A percentile compares a stretch with the other conserved stretches of the same genome.
Evolutionary conservation across 305 asterid species (phyloP).

Genomic region (Vinca major): DNA sequence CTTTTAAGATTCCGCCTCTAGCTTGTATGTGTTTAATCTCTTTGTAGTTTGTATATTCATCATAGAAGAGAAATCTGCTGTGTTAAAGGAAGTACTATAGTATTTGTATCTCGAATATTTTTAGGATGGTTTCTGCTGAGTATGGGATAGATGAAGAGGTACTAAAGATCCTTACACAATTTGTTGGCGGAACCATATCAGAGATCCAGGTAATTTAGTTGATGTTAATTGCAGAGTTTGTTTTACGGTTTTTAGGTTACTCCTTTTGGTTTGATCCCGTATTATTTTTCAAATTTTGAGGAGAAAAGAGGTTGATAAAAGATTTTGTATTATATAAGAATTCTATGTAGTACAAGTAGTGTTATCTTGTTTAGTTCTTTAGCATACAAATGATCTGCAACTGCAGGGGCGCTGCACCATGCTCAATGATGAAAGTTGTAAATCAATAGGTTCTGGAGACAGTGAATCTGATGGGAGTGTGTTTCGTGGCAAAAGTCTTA

Average conservation of each 20-base stretch:
- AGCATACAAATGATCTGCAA: constrained; percentile 9
- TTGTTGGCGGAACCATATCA: constrained; percentile 70
- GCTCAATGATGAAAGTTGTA: constrained; percentile 48
- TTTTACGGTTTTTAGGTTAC: neutral
- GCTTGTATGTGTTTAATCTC: neutral
- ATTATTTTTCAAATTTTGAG: too few relatives aligned
- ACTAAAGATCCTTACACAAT: constrained; percentile 51
- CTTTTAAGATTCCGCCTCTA: neutral
- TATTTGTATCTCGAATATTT: neutral
- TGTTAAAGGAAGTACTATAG: too few relatives aligned
- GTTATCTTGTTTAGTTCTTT: neutral
- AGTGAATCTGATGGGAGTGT: constrained; percentile 33
- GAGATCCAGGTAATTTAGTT: constrained; percentile 64
- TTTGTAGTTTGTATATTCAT: neutral
- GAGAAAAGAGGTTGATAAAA: neutral
- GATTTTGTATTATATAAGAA: neutral
- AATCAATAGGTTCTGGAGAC: constrained; percentile 26
- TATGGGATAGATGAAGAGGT: constrained; percentile 50
- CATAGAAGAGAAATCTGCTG: too few relatives aligned
- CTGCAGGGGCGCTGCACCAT: constrained; percentile 76
- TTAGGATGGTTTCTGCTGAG: constrained; percentile 70
- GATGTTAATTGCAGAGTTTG: constrained; percentile 4
- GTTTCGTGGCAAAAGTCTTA: constrained; percentile 58
- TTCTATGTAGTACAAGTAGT: neutral
- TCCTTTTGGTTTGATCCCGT: neutral